Conservation (phyloP, 2,329 filamentous ascomycete genomes). For the Nemania diffusa region DNA sequence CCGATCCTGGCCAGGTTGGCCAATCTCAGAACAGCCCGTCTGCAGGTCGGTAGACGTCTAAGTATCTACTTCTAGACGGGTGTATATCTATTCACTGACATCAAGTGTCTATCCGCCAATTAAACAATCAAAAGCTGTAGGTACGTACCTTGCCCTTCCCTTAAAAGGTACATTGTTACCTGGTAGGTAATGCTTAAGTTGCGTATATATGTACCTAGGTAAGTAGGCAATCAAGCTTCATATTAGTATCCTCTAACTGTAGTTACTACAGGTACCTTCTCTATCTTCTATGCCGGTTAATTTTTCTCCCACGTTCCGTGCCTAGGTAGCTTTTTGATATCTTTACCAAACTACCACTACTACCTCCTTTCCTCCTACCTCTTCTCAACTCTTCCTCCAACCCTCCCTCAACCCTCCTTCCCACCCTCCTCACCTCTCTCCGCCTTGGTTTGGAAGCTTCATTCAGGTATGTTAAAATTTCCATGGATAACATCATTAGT, state of each 20-base stretch:
- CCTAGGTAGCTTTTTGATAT: neutral
- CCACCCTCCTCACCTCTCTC: no score
- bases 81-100: no score
- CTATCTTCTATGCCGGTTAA: neutral
- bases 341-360: neutral
- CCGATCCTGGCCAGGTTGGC: neutral
- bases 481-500: neutral
- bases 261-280: neutral
- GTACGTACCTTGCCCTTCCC: neutral
- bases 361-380: neutral
- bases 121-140: neutral
- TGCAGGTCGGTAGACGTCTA: neutral
- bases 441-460: neutral
- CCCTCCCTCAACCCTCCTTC: neutral
- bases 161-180: neutral
- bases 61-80: neutral
- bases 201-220: no score
- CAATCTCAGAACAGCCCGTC: neutral
- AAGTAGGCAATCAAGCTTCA: neutral
- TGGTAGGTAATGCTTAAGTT: neutral
- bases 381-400: neutral
- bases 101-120: no score
- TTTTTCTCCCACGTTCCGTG: neutral
- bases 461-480: neutral
- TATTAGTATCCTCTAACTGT: neutral